Evolutionary conservation across 768 basidiomycete species (phyloP).

Genomic region (Termitomyces sp.): DNA sequence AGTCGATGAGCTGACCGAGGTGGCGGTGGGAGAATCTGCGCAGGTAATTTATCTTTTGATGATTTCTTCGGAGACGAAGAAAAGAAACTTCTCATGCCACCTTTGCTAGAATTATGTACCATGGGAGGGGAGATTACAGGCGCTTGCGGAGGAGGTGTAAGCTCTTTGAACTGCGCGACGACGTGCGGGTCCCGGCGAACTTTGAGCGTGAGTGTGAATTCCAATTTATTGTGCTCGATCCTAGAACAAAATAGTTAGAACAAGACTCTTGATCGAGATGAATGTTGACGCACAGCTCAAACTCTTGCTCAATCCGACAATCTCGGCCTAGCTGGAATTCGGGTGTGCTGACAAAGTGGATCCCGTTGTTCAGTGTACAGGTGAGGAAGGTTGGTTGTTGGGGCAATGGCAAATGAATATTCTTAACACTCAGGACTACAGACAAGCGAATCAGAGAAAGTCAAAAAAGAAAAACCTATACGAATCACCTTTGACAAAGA

Average conservation of each 20-base stretch:
- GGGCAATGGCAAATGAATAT: conserved; percentile 74
- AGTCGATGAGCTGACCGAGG: conserved; percentile 41
- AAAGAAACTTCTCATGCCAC: conserved; percentile 74
- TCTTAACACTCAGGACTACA: conserved; percentile 72
- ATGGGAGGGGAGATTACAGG: conserved; percentile 30
- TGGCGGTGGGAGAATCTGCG: conserved; percentile 26
- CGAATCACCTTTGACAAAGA: conserved; percentile 82
- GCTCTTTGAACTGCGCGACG: conserved; percentile 65
- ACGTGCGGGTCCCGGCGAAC: conserved; percentile 85
- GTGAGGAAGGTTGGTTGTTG: conserved; percentile 67
- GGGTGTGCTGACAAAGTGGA: conserved; percentile 91
- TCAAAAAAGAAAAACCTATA: not conserved
- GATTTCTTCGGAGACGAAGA: conserved; percentile 69
- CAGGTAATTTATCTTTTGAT: conserved; percentile 40
- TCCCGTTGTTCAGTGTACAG: conserved; percentile 93
- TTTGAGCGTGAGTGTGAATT: conserved; percentile 89
- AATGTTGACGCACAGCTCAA: conserved; percentile 66
- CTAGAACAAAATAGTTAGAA: conserved; percentile 19
- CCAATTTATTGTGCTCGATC: conserved; percentile 91
- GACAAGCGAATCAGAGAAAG: not conserved
- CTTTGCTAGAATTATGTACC: conserved; percentile 48
- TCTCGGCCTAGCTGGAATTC: conserved; percentile 57
- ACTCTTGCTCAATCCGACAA: conserved; percentile 78
- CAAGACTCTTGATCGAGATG: not conserved
- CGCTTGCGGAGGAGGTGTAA: conserved; percentile 35